Conservation (phyloP, 2,329 filamentous ascomycete species). For the Fusarium sp. region DNA sequence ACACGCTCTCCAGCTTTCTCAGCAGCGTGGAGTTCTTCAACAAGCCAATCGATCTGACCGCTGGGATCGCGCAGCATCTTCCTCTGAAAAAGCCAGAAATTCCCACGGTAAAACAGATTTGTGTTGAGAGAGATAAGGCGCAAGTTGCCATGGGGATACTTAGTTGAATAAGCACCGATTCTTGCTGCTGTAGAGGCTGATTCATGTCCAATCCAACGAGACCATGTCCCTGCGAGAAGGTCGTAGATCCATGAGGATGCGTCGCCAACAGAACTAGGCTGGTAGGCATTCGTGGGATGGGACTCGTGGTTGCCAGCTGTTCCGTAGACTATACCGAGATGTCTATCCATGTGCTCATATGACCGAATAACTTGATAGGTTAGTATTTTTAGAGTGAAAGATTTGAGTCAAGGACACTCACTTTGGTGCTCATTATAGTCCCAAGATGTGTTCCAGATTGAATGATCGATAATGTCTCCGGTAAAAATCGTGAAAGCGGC, state of each 20-base stretch:
- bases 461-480: conserved; percentile 66
- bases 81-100: conserved; percentile 64
- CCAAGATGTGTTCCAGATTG: conserved; percentile 56
- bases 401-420: conserved; percentile 17
- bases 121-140: conserved; percentile 68
- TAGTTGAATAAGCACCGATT: conserved; percentile 61
- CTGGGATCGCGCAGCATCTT: conserved; percentile 61
- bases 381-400: background rate
- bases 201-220: conserved; percentile 54
- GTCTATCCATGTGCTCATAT: conserved; percentile 56
- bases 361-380: conserved; percentile 52
- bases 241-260: conserved; percentile 63
- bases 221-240: conserved; percentile 57
- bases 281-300: conserved; percentile 62
- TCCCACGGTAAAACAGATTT: conserved; percentile 67
- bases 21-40: conserved; percentile 61
- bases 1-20: conserved; percentile 62
- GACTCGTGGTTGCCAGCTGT: conserved; percentile 67
- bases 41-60: conserved; percentile 63
- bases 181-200: conserved; percentile 45
- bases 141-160: conserved; percentile 56
- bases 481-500: conserved; percentile 67
- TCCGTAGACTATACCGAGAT: conserved; percentile 58
- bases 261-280: conserved; percentile 50
- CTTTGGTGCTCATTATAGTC: conserved; percentile 45